Evolutionary conservation across 306 rosid genomes (phyloP).

Genomic region (Cicer yamashitae): DNA sequence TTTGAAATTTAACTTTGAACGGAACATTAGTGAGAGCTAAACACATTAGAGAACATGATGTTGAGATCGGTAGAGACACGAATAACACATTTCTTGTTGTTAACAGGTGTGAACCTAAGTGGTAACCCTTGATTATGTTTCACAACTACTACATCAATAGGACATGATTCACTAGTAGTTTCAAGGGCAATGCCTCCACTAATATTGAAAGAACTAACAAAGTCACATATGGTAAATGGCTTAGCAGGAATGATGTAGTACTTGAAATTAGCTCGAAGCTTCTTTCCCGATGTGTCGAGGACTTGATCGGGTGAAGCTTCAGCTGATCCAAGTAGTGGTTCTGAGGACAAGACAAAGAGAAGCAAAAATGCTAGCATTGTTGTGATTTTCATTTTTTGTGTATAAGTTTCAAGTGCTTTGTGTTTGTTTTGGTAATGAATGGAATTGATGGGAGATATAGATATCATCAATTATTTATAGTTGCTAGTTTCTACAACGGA

Average conservation of each 20-base stretch:
- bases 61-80: conserved; percentile 53
- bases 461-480: not conserved
- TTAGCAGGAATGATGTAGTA: conserved; percentile 20
- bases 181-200: not conserved
- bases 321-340: not conserved
- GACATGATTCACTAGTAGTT: not conserved
- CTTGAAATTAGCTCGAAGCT: not conserved
- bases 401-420: not conserved
- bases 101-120: conserved; percentile 41
- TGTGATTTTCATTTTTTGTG: not conserved
- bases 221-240: not conserved
- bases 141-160: not conserved
- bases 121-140: not conserved
- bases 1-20: conserved; percentile 20
- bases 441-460: not conserved
- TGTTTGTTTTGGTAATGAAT: conserved; percentile 2
- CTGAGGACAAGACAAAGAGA: not conserved
- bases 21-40: conserved; percentile 39
- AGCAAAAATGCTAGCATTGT: not conserved
- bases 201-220: conserved; percentile 15
- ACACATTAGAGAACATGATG: conserved; percentile 48
- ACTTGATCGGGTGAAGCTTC: conserved; percentile 42
- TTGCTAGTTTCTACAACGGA: not conserved
- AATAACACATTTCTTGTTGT: conserved; percentile 41
- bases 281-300: conserved; percentile 45